Conservation (phyloP, 768 basidiomycete species). For the Exidia glandulosa region DNA sequence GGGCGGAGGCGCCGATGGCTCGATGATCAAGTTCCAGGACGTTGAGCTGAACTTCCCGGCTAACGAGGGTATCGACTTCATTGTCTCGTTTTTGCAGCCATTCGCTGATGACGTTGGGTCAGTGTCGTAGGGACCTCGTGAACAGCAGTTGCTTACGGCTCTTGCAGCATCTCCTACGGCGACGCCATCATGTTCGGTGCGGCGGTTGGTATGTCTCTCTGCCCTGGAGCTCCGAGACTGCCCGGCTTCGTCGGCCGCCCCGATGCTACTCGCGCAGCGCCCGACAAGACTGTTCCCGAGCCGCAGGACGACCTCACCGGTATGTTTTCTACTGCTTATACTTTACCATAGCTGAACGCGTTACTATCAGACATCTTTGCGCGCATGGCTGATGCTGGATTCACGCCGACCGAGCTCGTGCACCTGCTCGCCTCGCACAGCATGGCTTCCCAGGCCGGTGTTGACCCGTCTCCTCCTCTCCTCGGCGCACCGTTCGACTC, state of each 20-base stretch:
- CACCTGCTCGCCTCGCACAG: no score
- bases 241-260: constrained; percentile 27
- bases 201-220: constrained; percentile 31
- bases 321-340: constrained; percentile 13
- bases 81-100: constrained; percentile 7
- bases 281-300: no score
- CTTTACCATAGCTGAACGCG: constrained; percentile 8
- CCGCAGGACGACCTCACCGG: constrained; percentile 13
- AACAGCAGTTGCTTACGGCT: no score
- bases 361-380: constrained; percentile 15
- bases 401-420: no score
- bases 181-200: constrained; percentile 35
- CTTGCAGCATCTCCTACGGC: constrained; percentile 19
- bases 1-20: constrained; percentile 14
- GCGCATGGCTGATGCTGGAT: no score
- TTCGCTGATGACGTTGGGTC: not conserved
- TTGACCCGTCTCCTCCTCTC: constrained; percentile 3
- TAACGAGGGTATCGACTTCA: constrained; percentile 8
- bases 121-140: not conserved
- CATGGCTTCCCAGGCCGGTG: constrained; percentile 11
- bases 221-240: constrained; percentile 34
- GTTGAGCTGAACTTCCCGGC: constrained; percentile 3
- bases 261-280: constrained; percentile 9
- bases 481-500: constrained; percentile 35
- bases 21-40: no score